These are phyloP conservation scores for Exophiala oligosperma DNA, from an alignment of 2,329 filamentous ascomycete genomes.

Conservation along the genomic window DNA sequence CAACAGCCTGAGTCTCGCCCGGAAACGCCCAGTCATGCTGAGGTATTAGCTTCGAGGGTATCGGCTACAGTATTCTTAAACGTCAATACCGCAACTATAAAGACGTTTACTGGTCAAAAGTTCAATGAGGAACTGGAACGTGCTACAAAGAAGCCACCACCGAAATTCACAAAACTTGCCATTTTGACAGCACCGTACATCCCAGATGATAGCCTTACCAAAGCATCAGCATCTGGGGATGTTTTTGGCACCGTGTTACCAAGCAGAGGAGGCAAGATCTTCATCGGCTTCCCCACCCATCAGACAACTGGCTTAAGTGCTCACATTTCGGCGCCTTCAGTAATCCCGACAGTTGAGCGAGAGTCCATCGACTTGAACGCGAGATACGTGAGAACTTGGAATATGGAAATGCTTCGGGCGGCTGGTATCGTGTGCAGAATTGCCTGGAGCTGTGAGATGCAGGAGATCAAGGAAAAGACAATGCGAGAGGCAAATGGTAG, in stretches of 20 bases:
- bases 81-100: slow-evolving; percentile 79
- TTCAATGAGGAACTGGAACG: slow-evolving; percentile 87
- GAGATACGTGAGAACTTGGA: slow-evolving; percentile 92
- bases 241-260: slow-evolving; percentile 90
- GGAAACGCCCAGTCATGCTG: slow-evolving; percentile 52
- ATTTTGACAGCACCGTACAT: slow-evolving; percentile 91
- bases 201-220: slow-evolving; percentile 36
- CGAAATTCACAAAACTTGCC: slow-evolving; percentile 80
- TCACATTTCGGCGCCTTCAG: slow-evolving; percentile 91
- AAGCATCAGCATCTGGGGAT: slow-evolving; percentile 50
- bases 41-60: slow-evolving; percentile 62
- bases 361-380: slow-evolving; percentile 97
- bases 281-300: slow-evolving; percentile 96
- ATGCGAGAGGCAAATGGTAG: slow-evolving; percentile 43
- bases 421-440: slow-evolving; percentile 88
- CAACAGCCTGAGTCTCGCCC: slow-evolving; percentile 41
- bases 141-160: slow-evolving; percentile 95
- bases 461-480: slow-evolving; percentile 66
- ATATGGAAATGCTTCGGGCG: slow-evolving; percentile 85
- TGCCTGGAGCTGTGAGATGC: slow-evolving; percentile 86
- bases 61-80: slow-evolving; percentile 83
- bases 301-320: slow-evolving; percentile 93
- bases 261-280: slow-evolving; percentile 84
- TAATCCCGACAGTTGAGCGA: slow-evolving; percentile 95
- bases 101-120: slow-evolving; percentile 69